These are phyloP conservation scores for Dipodascopsis tothii DNA, from an alignment of 805 yeast genomes.

Conservation along the genomic window DNA sequence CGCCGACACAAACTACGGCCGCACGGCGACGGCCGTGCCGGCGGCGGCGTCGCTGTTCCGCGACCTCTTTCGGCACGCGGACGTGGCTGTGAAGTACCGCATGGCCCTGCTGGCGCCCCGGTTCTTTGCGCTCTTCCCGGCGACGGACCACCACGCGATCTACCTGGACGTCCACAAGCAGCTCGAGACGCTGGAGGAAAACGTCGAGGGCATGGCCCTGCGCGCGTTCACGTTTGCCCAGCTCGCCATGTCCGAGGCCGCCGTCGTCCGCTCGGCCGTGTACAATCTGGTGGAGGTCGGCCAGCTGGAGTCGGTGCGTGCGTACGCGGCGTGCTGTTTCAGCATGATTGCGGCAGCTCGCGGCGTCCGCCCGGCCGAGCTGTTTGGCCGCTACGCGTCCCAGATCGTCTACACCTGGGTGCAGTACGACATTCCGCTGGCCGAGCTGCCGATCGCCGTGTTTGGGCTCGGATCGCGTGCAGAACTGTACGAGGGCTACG, in stretches of 20 bases:
- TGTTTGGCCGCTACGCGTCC: slow-evolving; percentile 10
- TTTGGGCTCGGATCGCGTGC: slow-evolving; percentile 18
- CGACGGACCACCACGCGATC: slow-evolving; percentile 1
- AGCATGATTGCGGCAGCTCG: slow-evolving; percentile 42
- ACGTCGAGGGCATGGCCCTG: slow-evolving; percentile 2
- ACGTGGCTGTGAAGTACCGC: slow-evolving; percentile 1
- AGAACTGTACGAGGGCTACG: slow-evolving; percentile 7
- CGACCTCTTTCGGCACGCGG: slow-evolving; percentile 4
- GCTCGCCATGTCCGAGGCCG: slow-evolving; percentile 1
- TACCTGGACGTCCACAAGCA: slow-evolving; percentile 4
- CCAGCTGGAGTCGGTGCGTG: neutral
- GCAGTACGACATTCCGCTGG: neutral
- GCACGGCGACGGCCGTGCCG: neutral
- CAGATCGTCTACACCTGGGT: slow-evolving; percentile 14
- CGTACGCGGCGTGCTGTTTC: slow-evolving; percentile 48
- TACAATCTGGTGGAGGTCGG: slow-evolving; percentile 9
- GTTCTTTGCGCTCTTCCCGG: neutral
- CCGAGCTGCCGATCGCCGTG: slow-evolving; percentile 3
- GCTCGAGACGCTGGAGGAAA: neutral
- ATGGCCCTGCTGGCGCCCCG: neutral
- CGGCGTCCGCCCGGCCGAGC: slow-evolving; percentile 2
- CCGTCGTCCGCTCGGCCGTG: neutral
- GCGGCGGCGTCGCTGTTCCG: slow-evolving; percentile 4
- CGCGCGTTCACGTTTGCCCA: slow-evolving; percentile 5
- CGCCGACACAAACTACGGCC: neutral